A percentile compares a stretch with the other conserved stretches of the same genome.
Conservation (phyloP, 2,329 filamentous ascomycete species). For the Cladophialophora yegresii region DNA sequence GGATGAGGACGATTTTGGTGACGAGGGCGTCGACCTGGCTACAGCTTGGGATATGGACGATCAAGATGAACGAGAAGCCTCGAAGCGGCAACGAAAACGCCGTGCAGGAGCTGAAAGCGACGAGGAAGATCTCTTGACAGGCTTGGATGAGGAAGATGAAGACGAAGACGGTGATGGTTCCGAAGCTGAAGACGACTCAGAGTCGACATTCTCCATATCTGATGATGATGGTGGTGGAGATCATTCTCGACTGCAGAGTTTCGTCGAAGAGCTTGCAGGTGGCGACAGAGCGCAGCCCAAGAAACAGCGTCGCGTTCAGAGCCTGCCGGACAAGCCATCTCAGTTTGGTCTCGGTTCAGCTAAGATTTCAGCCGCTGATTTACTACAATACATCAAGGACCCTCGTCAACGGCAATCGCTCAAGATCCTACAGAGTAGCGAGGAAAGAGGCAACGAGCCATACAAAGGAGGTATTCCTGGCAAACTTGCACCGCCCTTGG, state of each 20-base stretch:
- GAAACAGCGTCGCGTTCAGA: constrained; percentile 43
- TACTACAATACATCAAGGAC: constrained; percentile 72
- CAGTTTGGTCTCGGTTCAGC: constrained; percentile 61
- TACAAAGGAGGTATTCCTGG: constrained; percentile 59
- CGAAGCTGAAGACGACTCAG: constrained; percentile 53
- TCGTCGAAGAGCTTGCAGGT: constrained; percentile 53
- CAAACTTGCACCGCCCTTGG: constrained; percentile 79
- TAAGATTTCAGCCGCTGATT: constrained; percentile 74
- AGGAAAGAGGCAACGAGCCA: constrained; percentile 57
- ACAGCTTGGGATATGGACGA: constrained; percentile 61
- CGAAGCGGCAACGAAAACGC: constrained; percentile 40
- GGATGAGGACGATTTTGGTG: constrained; percentile 56
- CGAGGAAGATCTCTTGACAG: constrained; percentile 32
- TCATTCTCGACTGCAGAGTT: constrained; percentile 65
- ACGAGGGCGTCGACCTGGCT: constrained; percentile 64
- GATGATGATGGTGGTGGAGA: constrained; percentile 51
- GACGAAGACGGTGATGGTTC: constrained; percentile 32
- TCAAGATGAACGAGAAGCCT: constrained; percentile 50
- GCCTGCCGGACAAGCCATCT: constrained; percentile 64
- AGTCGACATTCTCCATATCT: constrained; percentile 54
- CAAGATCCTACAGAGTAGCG: constrained; percentile 69
- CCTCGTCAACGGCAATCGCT: constrained; percentile 75
- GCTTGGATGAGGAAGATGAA: constrained; percentile 50
- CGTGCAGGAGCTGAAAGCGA: constrained; percentile 42
- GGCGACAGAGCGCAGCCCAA: constrained; percentile 16